Evolutionary conservation across 1,284 basidiomycete species (phyloP).

Genomic region (Heterobasidion occidentale): DNA sequence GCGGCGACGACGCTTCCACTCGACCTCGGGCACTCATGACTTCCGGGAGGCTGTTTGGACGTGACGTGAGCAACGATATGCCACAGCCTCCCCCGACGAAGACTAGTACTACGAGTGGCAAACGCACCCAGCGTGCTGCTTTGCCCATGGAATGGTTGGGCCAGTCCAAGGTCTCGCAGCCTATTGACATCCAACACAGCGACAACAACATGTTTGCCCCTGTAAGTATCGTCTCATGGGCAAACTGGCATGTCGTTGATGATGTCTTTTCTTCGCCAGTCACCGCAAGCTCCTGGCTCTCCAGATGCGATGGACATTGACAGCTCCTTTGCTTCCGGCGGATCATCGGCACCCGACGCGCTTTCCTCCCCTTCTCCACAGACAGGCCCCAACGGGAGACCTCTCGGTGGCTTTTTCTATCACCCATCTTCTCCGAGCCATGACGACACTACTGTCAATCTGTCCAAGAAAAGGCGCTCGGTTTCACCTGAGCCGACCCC

Average conservation of each 20-base stretch:
- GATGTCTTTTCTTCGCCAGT: neutral
- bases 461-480: constrained; percentile 59
- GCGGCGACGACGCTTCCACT: constrained; percentile 11
- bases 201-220: constrained; percentile 22
- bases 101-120: constrained; percentile 34
- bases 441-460: constrained; percentile 35
- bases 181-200: neutral
- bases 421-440: constrained; percentile 48
- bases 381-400: constrained; percentile 41
- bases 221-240: constrained; percentile 7
- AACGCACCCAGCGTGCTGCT: constrained; percentile 49
- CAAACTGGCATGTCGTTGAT: neutral
- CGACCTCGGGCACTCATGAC: constrained; percentile 57
- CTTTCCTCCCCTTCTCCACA: constrained; percentile 30
- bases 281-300: constrained; percentile 17
- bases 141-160: constrained; percentile 59
- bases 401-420: constrained; percentile 44
- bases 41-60: constrained; percentile 58
- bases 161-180: constrained; percentile 13
- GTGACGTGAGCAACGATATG: constrained; percentile 53
- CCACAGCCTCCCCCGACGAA: constrained; percentile 21
- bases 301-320: constrained; percentile 76
- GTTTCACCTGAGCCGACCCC: constrained; percentile 49
- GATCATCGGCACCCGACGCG: constrained; percentile 10
- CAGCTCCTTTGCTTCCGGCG: constrained; percentile 30